Base-by-base conservation (phyloP, 1,139 yeast genomes). In the Scheffersomyces illinoinensis region DNA sequence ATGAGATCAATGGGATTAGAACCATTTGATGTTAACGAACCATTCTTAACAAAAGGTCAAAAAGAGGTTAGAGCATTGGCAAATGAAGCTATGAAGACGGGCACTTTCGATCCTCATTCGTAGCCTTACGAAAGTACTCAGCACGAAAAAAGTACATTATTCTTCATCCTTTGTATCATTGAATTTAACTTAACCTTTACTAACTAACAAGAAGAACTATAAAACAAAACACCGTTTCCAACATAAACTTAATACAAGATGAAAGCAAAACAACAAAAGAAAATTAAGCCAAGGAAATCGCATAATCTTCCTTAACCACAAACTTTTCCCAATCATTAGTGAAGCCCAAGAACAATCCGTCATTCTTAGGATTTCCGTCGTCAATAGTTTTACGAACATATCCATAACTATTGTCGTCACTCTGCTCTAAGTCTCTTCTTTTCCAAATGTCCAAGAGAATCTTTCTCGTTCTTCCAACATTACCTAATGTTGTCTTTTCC, bases 311-410 rank as follows among this genome's bases (percentile, higher is more conserved):
- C 57, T 74, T 72, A 26, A 70, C 75, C 2, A 74, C 76, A 61
- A 61, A 73, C 23, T 55, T 63, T 53, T 74, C 77, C 78, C 78
- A 74, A 56, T 74, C 78, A 59, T 74, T 74, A 17, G 47, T 60
- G 54, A 63, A 63, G 10, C 73, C 73, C 61, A 70, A 57, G 33
- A 59, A 53, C 21, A 47, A 48, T 14, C 51, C 51, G 54, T 43
- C 46, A 33, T 53, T 50, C 50, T 50, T 14, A 18, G 51, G 12
- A 43, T 53, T 46, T 59, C 57, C 47, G 20, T 47, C 14, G 54
- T 50, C 43, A 26, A 58, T 26, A 43, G 43, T 53, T 39, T 61
- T 60, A 49, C 62, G 56, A 19, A 62, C 20, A 21, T 56, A 50
- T n/a, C 72, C 67, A 58, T 66, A 60, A 57, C 70, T 63, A 52